A percentile compares a stretch with the other conserved stretches of the same genome.
Conservation (phyloP, 106 monocot species). For the Iris macrosiphon region DNA sequence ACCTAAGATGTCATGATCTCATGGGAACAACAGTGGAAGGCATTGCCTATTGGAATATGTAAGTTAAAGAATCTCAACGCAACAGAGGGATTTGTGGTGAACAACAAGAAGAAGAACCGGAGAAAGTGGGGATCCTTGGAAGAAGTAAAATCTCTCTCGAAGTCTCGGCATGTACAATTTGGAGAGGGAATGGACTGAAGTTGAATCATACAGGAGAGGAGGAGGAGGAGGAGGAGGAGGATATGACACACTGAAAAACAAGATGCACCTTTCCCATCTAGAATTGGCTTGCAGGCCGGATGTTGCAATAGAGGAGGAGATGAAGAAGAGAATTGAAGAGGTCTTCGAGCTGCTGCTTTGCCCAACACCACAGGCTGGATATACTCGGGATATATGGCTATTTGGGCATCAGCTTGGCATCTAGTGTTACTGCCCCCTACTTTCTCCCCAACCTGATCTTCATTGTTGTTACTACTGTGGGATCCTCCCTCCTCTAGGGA, state of each 20-base stretch:
- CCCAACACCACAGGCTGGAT: constrained; percentile 5
- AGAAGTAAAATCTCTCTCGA: constrained; percentile 6
- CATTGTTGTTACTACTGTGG: too few relatives aligned
- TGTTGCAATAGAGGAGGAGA: neutral
- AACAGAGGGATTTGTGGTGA: constrained; percentile 9
- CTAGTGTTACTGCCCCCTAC: too few relatives aligned
- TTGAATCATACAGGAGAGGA: neutral
- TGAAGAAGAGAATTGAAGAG: neutral
- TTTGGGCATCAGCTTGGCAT: constrained; percentile 6
- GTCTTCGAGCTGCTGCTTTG: constrained; percentile 15
- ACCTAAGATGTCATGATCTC: constrained; percentile 2
- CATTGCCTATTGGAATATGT: constrained; percentile 13
- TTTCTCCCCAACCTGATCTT: too few relatives aligned
- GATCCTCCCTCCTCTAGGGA: too few relatives aligned
- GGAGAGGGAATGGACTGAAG: too few relatives aligned
- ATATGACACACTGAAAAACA: neutral
- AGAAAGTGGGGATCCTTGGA: neutral
- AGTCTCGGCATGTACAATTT: neutral
- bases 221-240: too few relatives aligned
- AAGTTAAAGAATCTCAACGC: neutral
- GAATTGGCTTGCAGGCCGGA: constrained; percentile 3
- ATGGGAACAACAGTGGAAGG: neutral
- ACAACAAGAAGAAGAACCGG: too few relatives aligned
- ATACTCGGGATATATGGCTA: neutral
- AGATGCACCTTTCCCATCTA: neutral